Conservation (phyloP, 2,329 filamentous ascomycete genomes). For the Dryadomyces quercus-mongolicae region DNA sequence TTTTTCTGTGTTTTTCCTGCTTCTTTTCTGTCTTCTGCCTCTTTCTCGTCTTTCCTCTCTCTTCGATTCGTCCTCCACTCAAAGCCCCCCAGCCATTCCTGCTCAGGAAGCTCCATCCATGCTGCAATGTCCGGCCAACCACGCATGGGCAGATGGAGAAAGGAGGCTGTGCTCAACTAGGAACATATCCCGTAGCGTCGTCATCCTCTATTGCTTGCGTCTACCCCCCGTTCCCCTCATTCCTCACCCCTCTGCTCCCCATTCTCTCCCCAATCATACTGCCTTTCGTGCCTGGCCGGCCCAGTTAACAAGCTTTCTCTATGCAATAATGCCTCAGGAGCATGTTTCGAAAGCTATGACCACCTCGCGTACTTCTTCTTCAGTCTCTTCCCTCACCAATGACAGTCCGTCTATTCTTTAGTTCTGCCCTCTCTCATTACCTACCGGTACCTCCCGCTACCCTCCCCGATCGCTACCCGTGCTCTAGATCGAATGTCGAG, state of each 20-base stretch:
- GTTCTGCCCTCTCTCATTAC: not conserved
- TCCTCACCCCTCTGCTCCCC: not conserved
- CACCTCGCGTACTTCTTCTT: not conserved
- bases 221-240: not conserved
- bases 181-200: not conserved
- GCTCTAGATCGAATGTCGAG: not conserved
- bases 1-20: too few species aligned
- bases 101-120: too few species aligned
- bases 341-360: not conserved
- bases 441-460: constrained; percentile 3
- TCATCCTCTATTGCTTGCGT: not conserved
- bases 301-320: not conserved
- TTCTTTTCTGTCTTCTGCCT: too few species aligned
- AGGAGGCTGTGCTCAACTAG: not conserved
- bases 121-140: too few species aligned
- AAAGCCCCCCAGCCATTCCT: too few species aligned
- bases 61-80: too few species aligned
- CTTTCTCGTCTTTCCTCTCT: too few species aligned
- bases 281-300: not conserved
- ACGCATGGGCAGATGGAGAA: too few species aligned
- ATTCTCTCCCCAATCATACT: not conserved
- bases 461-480: not conserved
- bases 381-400: not conserved
- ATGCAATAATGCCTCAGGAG: not conserved
- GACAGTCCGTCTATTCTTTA: not conserved